Percentiles rank a stretch among this genome's conserved stretches.
phyloP scores from a whole-genome alignment of 495 filamentous ascomycete species.

The Endocarpon pusillum region DNA sequence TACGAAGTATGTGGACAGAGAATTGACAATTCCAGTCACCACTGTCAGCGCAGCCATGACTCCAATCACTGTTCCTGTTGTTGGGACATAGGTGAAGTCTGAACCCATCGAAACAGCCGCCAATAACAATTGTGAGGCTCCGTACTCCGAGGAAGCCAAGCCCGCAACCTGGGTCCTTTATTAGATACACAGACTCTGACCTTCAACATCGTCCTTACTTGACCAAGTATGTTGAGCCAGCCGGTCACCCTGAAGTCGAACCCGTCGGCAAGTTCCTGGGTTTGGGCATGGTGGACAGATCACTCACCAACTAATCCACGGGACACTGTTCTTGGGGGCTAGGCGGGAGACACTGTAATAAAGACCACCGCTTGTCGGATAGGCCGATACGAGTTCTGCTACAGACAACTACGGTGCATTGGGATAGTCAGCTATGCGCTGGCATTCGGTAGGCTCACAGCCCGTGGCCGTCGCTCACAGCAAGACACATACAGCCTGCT shows the following conservation, averaged over 20 bases:
- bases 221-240: conserved; percentile 53
- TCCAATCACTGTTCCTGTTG: conserved; percentile 32
- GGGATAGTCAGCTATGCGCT: too few relatives aligned
- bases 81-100: conserved; percentile 36
- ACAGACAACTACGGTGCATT: conserved; percentile 13
- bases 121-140: conserved; percentile 48
- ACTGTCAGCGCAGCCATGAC: conserved; percentile 44
- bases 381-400: conserved; percentile 36
- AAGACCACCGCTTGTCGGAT: conserved; percentile 33
- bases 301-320: conserved; percentile 22
- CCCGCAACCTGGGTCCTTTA: conserved; percentile 41
- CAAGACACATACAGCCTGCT: conserved; percentile 44
- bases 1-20: conserved; percentile 40
- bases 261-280: too few relatives aligned
- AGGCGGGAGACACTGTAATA: conserved; percentile 30
- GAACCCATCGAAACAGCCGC: conserved; percentile 46
- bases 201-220: too few relatives aligned
- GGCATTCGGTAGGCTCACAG: too few relatives aligned
- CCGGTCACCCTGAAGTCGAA: conserved; percentile 23
- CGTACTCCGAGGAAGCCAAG: conserved; percentile 49
- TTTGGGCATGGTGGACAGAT: neutral
- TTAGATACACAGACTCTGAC: too few relatives aligned
- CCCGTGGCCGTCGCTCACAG: conserved; percentile 23
- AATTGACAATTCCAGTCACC: conserved; percentile 38
- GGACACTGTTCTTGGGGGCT: conserved; percentile 22